Evolutionary conservation across 768 basidiomycete genomes (phyloP).

Genomic region (Auriscalpium microsporum): DNA sequence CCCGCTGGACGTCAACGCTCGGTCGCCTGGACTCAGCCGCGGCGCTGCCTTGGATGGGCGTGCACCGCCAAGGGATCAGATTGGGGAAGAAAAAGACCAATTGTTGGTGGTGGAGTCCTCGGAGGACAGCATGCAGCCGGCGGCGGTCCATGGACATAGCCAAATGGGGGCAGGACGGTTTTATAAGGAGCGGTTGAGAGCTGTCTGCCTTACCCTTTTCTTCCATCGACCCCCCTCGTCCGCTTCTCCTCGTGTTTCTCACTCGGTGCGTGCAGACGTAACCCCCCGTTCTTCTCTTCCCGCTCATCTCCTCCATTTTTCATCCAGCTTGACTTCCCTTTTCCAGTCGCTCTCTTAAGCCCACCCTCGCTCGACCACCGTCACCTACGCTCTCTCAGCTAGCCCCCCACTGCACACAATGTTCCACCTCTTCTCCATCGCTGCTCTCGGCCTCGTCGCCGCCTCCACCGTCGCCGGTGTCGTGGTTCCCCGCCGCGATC

Average conservation of each 20-base stretch:
- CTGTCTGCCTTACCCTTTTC: constrained; percentile 1
- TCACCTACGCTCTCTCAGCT: constrained; percentile 17
- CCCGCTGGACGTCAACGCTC: too few species aligned
- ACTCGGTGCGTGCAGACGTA: background rate
- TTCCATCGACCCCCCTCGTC: constrained; percentile 4
- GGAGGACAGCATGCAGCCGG: too few species aligned
- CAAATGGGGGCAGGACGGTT: too few species aligned
- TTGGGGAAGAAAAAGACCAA: too few species aligned
- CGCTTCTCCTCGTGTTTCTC: background rate
- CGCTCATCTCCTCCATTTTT: background rate
- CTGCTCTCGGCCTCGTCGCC: constrained; percentile 39
- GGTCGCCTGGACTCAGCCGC: too few species aligned
- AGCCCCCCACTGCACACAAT: constrained; percentile 13
- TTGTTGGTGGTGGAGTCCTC: too few species aligned
- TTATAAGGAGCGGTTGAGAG: background rate
- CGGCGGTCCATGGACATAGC: too few species aligned
- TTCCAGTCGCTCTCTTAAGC: constrained; percentile 7
- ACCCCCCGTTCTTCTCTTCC: background rate
- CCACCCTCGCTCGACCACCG: constrained; percentile 4
- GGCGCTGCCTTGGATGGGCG: too few species aligned
- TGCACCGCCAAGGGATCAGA: too few species aligned
- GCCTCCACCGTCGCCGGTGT: constrained; percentile 26
- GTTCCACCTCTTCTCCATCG: constrained; percentile 26
- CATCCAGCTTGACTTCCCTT: background rate
- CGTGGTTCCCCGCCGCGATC: constrained; percentile 29